Conservation (phyloP, 805 yeast genomes). For the Candida tibetensis region DNA sequence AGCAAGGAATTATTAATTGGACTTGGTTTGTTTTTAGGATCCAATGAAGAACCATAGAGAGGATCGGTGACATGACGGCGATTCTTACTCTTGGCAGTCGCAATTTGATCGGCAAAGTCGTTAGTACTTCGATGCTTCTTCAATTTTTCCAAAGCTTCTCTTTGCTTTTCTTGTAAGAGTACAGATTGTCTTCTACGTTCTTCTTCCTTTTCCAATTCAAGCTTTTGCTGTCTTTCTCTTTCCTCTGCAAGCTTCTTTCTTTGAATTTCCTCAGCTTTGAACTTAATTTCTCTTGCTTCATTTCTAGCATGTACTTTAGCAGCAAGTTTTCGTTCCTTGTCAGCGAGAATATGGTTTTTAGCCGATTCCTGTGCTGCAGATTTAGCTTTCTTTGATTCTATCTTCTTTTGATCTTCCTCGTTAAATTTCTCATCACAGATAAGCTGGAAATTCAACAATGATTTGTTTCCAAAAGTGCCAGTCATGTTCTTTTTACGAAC, state of each 20-base stretch:
- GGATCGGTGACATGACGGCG: constrained; percentile 28
- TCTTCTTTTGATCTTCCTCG: constrained; percentile 13
- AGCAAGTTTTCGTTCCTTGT: constrained; percentile 14
- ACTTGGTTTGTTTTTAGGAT: constrained; percentile 29
- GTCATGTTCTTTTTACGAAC: constrained; percentile 3
- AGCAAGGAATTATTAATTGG: constrained; percentile 23
- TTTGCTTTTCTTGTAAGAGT: constrained; percentile 26
- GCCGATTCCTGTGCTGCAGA: not conserved
- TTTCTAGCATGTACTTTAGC: constrained; percentile 12
- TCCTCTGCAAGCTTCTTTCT: constrained; percentile 9
- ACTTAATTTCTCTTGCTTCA: constrained; percentile 12
- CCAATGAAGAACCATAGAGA: constrained; percentile 26
- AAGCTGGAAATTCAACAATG: constrained; percentile 28
- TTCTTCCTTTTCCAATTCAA: constrained; percentile 11
- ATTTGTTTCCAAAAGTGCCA: constrained; percentile 14
- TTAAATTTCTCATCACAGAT: constrained; percentile 34
- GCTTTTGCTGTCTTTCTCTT: constrained; percentile 8
- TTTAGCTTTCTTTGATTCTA: not conserved
- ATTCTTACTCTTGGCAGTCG: constrained; percentile 8
- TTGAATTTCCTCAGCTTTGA: constrained; percentile 19
- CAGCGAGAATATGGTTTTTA: constrained; percentile 4
- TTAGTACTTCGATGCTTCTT: constrained; percentile 16
- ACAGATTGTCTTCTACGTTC: constrained; percentile 21
- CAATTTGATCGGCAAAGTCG: constrained; percentile 14
- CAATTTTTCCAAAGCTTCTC: constrained; percentile 26